Evolutionary conservation across 2,329 filamentous ascomycete species (phyloP).

Genomic region (Escovopsis sp.): DNA sequence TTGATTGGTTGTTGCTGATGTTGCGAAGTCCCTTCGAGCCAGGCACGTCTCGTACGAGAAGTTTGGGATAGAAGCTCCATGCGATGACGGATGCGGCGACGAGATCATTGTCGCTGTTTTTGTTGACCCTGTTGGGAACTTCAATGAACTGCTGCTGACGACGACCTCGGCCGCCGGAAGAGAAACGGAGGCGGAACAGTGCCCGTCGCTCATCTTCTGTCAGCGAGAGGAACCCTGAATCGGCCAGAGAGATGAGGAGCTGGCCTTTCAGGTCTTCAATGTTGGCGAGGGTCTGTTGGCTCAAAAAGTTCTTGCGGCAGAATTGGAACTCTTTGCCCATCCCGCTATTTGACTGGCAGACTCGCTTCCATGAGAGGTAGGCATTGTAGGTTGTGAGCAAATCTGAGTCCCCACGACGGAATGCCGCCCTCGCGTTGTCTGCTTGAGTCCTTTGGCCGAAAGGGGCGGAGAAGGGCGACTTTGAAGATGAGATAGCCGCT

Average conservation of each 20-base stretch:
- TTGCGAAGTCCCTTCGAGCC: constrained; percentile 71
- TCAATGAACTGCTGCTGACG: constrained; percentile 64
- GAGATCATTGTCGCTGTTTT: constrained; percentile 65
- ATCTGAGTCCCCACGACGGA: constrained; percentile 80
- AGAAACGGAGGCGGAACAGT: constrained; percentile 54
- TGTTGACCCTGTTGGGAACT: constrained; percentile 61
- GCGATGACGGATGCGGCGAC: constrained; percentile 72
- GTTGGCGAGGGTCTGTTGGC: constrained; percentile 71
- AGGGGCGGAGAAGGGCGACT: constrained; percentile 80
- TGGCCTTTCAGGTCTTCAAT: constrained; percentile 96
- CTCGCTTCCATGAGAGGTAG: constrained; percentile 74
- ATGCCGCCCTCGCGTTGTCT: constrained; percentile 62
- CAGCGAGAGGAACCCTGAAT: constrained; percentile 68
- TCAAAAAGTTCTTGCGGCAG: constrained; percentile 89
- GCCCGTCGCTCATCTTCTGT: constrained; percentile 56
- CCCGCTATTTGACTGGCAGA: constrained; percentile 50
- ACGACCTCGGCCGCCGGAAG: constrained; percentile 32
- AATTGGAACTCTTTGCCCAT: constrained; percentile 70
- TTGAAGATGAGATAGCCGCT: constrained; percentile 84
- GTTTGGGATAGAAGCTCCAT: constrained; percentile 91
- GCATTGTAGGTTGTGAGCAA: constrained; percentile 88
- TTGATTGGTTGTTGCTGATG: constrained; percentile 80
- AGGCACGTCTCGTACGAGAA: constrained; percentile 61
- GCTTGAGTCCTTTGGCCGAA: constrained; percentile 74
- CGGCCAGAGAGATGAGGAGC: constrained; percentile 68